A percentile compares a stretch with the other conserved stretches of the same genome.
phyloP scores from a whole-genome alignment of 768 basidiomycete species.

The Austroboletus eburneus region DNA sequence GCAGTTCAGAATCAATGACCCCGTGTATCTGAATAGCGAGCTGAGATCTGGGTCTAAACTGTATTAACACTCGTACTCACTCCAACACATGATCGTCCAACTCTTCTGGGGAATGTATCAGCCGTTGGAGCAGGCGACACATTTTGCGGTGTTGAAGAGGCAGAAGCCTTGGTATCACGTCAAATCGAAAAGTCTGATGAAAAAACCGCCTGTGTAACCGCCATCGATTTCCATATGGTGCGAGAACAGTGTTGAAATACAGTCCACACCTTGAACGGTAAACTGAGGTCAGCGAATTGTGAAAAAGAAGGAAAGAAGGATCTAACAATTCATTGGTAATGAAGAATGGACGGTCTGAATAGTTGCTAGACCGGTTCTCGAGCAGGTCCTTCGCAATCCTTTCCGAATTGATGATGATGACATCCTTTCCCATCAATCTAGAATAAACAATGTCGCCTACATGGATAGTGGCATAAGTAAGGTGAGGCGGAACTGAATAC shows the following conservation, averaged over 20 bases:
- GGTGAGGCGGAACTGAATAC: neutral
- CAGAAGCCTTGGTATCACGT: neutral
- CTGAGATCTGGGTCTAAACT: too few species aligned
- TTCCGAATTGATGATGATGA: constrained; percentile 8
- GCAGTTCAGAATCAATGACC: neutral
- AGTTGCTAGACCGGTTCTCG: neutral
- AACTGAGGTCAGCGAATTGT: neutral
- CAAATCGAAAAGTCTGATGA: neutral
- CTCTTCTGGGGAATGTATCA: neutral
- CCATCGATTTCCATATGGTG: neutral
- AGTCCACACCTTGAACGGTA: neutral
- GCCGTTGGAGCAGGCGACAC: neutral
- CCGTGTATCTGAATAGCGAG: neutral
- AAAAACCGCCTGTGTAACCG: neutral
- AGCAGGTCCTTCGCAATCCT: neutral
- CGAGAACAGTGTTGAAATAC: neutral
- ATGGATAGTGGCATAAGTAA: neutral
- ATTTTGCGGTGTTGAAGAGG: neutral
- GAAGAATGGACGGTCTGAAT: neutral
- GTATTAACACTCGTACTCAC: neutral
- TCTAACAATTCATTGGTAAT: neutral
- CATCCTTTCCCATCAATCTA: neutral
- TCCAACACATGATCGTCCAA: neutral
- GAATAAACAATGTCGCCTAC: constrained; percentile 7
- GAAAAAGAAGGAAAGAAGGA: neutral